Conservation (phyloP, 129 eudicot species). For the Oenanthe sinensis region DNA sequence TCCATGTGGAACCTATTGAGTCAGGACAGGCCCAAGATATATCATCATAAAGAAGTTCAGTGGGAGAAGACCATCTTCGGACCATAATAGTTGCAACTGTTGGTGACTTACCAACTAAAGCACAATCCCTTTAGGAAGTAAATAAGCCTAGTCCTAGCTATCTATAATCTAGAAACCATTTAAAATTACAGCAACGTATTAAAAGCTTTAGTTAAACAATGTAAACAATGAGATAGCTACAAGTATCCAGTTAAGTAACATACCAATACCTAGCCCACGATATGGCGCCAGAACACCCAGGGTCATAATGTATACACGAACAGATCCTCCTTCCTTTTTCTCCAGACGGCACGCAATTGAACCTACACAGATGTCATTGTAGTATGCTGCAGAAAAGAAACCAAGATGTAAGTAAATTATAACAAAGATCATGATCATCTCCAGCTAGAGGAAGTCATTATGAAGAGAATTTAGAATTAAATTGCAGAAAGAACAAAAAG, state of each 20-base stretch:
- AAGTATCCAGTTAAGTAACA: constrained; percentile 24
- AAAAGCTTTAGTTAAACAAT: background rate
- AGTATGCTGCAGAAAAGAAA: constrained; percentile 56
- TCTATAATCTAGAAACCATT: background rate
- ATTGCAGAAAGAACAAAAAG: background rate
- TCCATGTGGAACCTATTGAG: background rate
- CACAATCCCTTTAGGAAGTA: background rate
- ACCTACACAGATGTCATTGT: constrained; percentile 93
- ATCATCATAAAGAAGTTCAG: background rate
- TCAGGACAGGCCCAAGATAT: background rate
- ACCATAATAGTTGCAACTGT: background rate
- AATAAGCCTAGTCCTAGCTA: background rate
- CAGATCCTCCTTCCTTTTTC: constrained; percentile 79
- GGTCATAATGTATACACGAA: constrained; percentile 93
- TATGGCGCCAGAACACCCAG: constrained; percentile 98
- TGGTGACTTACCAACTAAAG: background rate
- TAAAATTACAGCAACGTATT: background rate
- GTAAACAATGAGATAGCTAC: background rate
- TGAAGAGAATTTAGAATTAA: background rate
- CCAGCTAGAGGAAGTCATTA: background rate
- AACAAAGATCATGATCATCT: background rate
- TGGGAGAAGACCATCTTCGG: background rate
- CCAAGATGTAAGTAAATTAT: background rate
- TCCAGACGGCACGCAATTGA: constrained; percentile 93
- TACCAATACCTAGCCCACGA: constrained; percentile 90